Conservation (phyloP, 768 basidiomycete genomes). For the Lepiota brunneoincarnata region DNA sequence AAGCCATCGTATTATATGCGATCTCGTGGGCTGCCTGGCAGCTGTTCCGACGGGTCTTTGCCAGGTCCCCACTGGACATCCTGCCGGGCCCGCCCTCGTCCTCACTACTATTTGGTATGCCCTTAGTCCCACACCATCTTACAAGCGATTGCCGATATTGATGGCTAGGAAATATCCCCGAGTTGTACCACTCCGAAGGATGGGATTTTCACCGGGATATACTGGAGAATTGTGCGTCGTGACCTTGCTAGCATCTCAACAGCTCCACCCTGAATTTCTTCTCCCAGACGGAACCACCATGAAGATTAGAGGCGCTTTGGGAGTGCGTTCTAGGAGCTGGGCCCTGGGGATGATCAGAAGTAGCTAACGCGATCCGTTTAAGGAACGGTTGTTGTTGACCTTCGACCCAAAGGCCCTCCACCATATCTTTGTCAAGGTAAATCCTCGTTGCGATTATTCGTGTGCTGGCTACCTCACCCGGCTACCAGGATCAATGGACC, state of each 20-base stretch:
- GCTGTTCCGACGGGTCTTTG: slow-evolving; percentile 9
- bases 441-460: neutral
- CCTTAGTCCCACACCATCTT: too few species aligned
- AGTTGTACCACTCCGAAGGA: slow-evolving; percentile 29
- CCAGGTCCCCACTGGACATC: slow-evolving; percentile 25
- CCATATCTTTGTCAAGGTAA: slow-evolving; percentile 43
- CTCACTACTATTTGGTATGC: slow-evolving; percentile 32
- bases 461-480: neutral
- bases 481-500: slow-evolving; percentile 27
- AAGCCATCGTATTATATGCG: neutral
- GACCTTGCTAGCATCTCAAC: too few species aligned
- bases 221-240: slow-evolving; percentile 27
- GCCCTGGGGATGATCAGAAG: neutral
- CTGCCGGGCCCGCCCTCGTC: slow-evolving; percentile 34
- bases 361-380: neutral
- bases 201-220: slow-evolving; percentile 37
- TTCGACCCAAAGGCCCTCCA: slow-evolving; percentile 45
- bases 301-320: slow-evolving; percentile 30
- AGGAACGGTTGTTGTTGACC: slow-evolving; percentile 34
- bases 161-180: slow-evolving; percentile 30
- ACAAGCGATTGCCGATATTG: neutral
- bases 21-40: slow-evolving; percentile 13
- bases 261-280: neutral
- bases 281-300: slow-evolving; percentile 31
- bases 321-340: slow-evolving; percentile 23